These are phyloP conservation scores for Nigrospora oryzae DNA, from an alignment of 2,329 filamentous ascomycete species.

Conservation along the genomic window DNA sequence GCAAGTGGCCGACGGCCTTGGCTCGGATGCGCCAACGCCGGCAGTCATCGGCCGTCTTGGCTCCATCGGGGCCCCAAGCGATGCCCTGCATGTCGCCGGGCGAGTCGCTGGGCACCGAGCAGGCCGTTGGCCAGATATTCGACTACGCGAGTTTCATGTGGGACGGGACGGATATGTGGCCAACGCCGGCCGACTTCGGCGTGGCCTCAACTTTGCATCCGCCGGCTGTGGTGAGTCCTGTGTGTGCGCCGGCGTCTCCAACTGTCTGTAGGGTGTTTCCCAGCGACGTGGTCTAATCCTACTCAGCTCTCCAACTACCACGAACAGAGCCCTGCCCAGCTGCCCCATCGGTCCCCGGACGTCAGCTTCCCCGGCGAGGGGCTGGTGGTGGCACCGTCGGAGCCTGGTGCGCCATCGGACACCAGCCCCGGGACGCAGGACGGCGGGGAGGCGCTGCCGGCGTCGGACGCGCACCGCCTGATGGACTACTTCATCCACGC, in stretches of 20 bases:
- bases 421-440: slow-evolving; percentile 3
- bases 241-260: too few relatives aligned
- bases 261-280: too few relatives aligned
- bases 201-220: too few relatives aligned
- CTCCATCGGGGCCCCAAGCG: neutral
- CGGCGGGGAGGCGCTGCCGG: slow-evolving; percentile 11
- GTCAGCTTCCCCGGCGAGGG: slow-evolving; percentile 2
- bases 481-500: slow-evolving; percentile 40
- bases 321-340: too few relatives aligned
- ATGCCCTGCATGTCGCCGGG: slow-evolving; percentile 4
- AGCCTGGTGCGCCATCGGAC: slow-evolving; percentile 1
- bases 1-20: slow-evolving; percentile 30
- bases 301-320: too few relatives aligned
- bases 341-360: slow-evolving; percentile 12
- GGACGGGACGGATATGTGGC: slow-evolving; percentile 28
- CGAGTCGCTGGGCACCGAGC: slow-evolving; percentile 6
- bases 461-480: slow-evolving; percentile 25
- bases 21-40: too few relatives aligned
- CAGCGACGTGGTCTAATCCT: too few relatives aligned
- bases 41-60: too few relatives aligned
- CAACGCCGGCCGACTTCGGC: slow-evolving; percentile 6
- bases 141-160: slow-evolving; percentile 41
- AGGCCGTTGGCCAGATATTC: slow-evolving; percentile 30
- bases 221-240: too few relatives aligned
- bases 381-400: slow-evolving; percentile 6